A percentile compares a stretch with the other conserved stretches of the same genome.
Evolutionary conservation across 805 yeast species (phyloP).

Genomic region (Scheffersomyces amazonensis): DNA sequence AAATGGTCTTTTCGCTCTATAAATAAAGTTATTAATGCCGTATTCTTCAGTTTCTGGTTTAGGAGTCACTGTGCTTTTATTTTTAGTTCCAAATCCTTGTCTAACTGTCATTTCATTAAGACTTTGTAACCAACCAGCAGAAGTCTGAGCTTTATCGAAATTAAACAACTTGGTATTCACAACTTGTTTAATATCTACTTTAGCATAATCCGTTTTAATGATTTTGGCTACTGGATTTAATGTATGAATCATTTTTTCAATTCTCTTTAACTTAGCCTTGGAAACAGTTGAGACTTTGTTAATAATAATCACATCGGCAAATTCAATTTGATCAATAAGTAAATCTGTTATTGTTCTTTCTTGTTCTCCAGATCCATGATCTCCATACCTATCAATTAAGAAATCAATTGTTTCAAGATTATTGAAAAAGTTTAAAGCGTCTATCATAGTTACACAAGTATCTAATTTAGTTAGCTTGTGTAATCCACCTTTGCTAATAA

Average conservation of each 20-base stretch:
- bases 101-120: slow-evolving; percentile 34
- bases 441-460: slow-evolving; percentile 47
- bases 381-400: slow-evolving; percentile 38
- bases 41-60: slow-evolving; percentile 48
- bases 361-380: slow-evolving; percentile 36
- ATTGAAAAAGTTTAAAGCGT: slow-evolving; percentile 38
- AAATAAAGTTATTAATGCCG: slow-evolving; percentile 43
- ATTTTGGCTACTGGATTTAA: slow-evolving; percentile 44
- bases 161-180: slow-evolving; percentile 35
- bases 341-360: slow-evolving; percentile 45
- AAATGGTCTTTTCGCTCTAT: slow-evolving; percentile 40
- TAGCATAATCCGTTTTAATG: slow-evolving; percentile 31
- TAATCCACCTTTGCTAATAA: slow-evolving; percentile 39
- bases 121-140: slow-evolving; percentile 46
- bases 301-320: slow-evolving; percentile 42
- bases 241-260: slow-evolving; percentile 27
- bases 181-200: slow-evolving; percentile 32
- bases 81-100: slow-evolving; percentile 25
- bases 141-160: slow-evolving; percentile 40
- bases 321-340: slow-evolving; percentile 47
- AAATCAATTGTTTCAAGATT: slow-evolving; percentile 44
- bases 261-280: slow-evolving; percentile 20
- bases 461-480: slow-evolving; percentile 37
- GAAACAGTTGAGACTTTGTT: slow-evolving; percentile 33
- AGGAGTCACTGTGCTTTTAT: slow-evolving; percentile 23